Percentiles rank a stretch among this genome's conserved stretches.
These are phyloP conservation scores for Teunomyces gatunensis DNA, from an alignment of 805 yeast genomes.

Conservation along the genomic window DNA sequence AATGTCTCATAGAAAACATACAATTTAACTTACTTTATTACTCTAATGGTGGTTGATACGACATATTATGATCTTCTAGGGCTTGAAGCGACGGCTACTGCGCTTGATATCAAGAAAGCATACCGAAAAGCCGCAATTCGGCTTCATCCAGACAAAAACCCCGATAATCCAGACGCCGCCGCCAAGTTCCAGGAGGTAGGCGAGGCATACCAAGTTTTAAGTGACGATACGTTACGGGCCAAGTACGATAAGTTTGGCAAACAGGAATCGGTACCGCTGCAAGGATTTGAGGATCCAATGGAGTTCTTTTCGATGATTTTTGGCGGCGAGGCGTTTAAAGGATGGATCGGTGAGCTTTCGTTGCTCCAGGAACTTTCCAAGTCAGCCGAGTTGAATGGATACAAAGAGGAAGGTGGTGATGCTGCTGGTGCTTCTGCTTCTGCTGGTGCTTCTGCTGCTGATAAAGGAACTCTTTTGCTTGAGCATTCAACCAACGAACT, in stretches of 20 bases:
- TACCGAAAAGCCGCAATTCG: slow-evolving; percentile 44
- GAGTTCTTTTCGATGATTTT: slow-evolving; percentile 70
- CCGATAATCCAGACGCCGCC: slow-evolving; percentile 45
- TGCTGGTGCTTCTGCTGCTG: not conserved
- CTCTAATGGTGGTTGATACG: slow-evolving; percentile 43
- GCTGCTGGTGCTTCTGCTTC: slow-evolving; percentile 5
- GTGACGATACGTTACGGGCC: slow-evolving; percentile 59
- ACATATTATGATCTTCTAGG: slow-evolving; percentile 41
- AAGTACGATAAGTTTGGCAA: slow-evolving; percentile 76
- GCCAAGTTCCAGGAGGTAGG: slow-evolving; percentile 46
- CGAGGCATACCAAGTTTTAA: slow-evolving; percentile 77
- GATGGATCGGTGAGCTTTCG: slow-evolving; percentile 49
- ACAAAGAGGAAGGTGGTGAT: slow-evolving; percentile 15
- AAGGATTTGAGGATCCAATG: slow-evolving; percentile 65
- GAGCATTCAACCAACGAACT: slow-evolving; percentile 24
- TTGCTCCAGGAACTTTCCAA: slow-evolving; percentile 40
- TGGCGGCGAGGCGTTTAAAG: slow-evolving; percentile 87
- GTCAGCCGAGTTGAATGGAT: slow-evolving; percentile 42
- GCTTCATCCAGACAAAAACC: slow-evolving; percentile 46
- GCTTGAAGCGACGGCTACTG: slow-evolving; percentile 34
- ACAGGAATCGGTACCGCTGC: slow-evolving; percentile 65
- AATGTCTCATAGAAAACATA: too few relatives aligned
- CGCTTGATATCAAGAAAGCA: slow-evolving; percentile 44
- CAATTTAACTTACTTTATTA: too few relatives aligned
- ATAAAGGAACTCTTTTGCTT: slow-evolving; percentile 10